These are phyloP conservation scores for Tilletia setariae DNA, from an alignment of 1,284 basidiomycete genomes.

Conservation along the genomic window DNA sequence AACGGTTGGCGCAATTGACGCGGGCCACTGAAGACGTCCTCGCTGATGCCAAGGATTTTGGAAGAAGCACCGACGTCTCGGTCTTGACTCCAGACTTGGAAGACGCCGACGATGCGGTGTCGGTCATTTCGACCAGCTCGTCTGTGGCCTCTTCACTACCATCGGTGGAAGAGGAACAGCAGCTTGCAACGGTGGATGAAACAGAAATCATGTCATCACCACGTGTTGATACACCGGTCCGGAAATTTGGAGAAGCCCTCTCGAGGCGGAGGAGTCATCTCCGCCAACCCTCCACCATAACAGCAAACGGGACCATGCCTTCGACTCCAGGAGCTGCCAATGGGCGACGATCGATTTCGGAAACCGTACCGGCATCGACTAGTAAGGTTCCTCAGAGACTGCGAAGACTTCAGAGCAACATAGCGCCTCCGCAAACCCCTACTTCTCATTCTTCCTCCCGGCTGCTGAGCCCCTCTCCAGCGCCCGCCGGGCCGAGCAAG, in stretches of 20 bases:
- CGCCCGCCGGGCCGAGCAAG: not conserved
- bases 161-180: not conserved
- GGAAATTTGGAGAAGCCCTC: too few species aligned
- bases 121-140: constrained; percentile 9
- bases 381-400: not conserved
- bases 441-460: not conserved
- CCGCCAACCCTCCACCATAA: not conserved
- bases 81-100: not conserved
- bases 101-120: constrained; percentile 16
- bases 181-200: not conserved
- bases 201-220: not conserved
- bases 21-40: not conserved
- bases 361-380: not conserved
- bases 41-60: constrained; percentile 9
- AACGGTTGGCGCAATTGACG: not conserved
- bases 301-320: not conserved
- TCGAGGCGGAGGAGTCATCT: not conserved
- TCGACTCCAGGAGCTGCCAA: not conserved
- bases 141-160: constrained; percentile 9
- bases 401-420: not conserved
- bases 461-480: not conserved
- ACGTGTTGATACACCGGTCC: not conserved
- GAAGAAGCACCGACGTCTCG: not conserved
- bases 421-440: not conserved
- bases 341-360: not conserved